Evolutionary conservation across 78 protist species (phyloP).

Genomic region (Dictyostelium capitatum): DNA sequence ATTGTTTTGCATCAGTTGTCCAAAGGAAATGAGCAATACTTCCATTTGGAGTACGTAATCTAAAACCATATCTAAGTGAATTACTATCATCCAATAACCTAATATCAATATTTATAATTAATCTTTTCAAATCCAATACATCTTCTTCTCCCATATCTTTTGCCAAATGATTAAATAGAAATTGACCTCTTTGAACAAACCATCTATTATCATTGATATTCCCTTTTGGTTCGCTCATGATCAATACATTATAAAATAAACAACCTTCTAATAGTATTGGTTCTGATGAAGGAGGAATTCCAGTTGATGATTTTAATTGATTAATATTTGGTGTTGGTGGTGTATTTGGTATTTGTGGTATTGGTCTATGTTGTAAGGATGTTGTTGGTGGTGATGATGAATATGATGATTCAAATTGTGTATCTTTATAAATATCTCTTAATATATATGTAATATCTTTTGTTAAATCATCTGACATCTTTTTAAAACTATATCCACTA

Average conservation of each 20-base stretch:
- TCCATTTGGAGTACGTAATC: conserved; percentile 38
- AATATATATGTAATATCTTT: conserved; percentile 11
- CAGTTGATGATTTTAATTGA: not conserved
- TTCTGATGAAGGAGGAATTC: not conserved
- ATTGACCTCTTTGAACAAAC: conserved; percentile 54
- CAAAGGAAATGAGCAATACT: conserved; percentile 62
- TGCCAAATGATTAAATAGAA: conserved; percentile 52
- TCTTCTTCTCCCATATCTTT: conserved; percentile 46
- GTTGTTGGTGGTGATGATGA: not conserved
- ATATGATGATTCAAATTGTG: not conserved
- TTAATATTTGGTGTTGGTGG: not conserved
- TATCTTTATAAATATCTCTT: conserved; percentile 41
- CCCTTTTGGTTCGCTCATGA: conserved; percentile 50
- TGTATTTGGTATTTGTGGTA: not conserved
- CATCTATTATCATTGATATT: conserved; percentile 43
- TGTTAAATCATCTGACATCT: conserved; percentile 20
- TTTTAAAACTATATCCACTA: not conserved
- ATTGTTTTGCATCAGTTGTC: conserved; percentile 67
- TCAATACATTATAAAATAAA: conserved; percentile 59
- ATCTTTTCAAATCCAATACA: conserved; percentile 53
- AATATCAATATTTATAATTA: conserved; percentile 43
- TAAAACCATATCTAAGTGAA: conserved; percentile 30
- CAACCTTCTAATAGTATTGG: conserved; percentile 35
- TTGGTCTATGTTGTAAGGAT: not conserved
- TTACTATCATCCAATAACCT: conserved; percentile 40